phyloP scores from a whole-genome alignment of 169 alveolate genomes.

The Perkinsus marinus region DNA sequence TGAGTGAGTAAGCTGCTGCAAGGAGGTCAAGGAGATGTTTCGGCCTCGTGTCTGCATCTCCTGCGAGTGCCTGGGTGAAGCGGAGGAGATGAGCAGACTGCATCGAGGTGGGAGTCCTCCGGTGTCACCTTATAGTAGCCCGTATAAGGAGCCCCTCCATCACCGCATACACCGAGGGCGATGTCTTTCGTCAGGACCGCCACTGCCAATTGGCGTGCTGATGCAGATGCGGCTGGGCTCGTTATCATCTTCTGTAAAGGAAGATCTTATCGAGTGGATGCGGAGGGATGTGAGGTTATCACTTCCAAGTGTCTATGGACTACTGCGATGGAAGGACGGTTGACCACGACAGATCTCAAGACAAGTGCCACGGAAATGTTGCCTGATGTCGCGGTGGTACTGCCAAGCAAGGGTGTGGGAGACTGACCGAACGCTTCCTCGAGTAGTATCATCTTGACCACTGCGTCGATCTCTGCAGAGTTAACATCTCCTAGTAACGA shows the following conservation, averaged over 20 bases:
- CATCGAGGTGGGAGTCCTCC: too few species aligned
- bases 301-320: neutral
- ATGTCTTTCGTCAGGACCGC: neutral
- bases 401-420: neutral
- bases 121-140: neutral
- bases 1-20: neutral
- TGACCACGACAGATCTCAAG: neutral
- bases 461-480: neutral
- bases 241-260: neutral
- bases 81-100: too few species aligned
- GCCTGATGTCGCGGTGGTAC: neutral
- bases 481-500: neutral
- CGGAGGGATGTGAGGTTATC: neutral
- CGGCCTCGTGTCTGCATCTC: neutral
- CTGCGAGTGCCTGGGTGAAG: neutral
- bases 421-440: neutral
- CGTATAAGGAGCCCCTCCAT: neutral
- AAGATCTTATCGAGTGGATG: neutral
- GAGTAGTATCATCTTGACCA: neutral
- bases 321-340: neutral
- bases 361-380: neutral
- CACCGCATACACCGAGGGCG: neutral
- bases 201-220: neutral
- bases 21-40: neutral
- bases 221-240: neutral